Base-by-base conservation (phyloP, 2,329 filamentous ascomycete species). In the Ramularia endophylla region DNA sequence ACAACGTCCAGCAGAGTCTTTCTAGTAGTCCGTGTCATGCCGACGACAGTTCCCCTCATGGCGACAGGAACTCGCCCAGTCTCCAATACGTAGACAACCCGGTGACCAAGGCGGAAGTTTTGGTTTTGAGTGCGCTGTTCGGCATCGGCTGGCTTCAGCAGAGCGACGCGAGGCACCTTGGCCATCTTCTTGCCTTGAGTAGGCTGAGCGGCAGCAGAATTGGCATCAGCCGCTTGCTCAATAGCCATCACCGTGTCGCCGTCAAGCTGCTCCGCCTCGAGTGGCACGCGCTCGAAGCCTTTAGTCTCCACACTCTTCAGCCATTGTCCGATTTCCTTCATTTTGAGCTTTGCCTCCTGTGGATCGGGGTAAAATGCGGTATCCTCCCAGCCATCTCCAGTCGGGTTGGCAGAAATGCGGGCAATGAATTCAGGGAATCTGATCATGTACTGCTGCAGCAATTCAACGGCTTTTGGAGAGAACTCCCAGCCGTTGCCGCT, bases 191-290 rank as follows among this genome's bases (percentile, higher is more conserved):
- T 86, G 38, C 77, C 71, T 28, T 80, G 73, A 22, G 73, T 66
- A 11, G 73, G 69, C 7, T 44, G 38, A 22, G 46, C 41, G 1
- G 47, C 40, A 30, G 71, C 66, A 46, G 73, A 68, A 19, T 78
- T 65, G 39, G 73, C 64, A 54, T 95, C 87, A 2, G 87, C 85
- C 30, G 82, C 81, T 41, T 73, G 66, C 54, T 95, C 88, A 43
- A 98, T 83, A 39, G 78, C 68, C 70, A 81, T 83, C 48, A 97
- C 92, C 11, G 88, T 78, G 45, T 88, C 84, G 0, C 88, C 95
- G 63, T 98, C 92, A 4, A 98, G 80, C 63, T 98, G 94, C 62
- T 95, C 87, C 1, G 92, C 92, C 56, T 98, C 92, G 11, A 98
- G 76, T 16, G 92, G 90, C n/a, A 98, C 92, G 51, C 83, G 83